Percentiles rank a stretch among this genome's conserved stretches.
Conservation (phyloP, 768 basidiomycete species). For the Mycena albidolilacea region DNA sequence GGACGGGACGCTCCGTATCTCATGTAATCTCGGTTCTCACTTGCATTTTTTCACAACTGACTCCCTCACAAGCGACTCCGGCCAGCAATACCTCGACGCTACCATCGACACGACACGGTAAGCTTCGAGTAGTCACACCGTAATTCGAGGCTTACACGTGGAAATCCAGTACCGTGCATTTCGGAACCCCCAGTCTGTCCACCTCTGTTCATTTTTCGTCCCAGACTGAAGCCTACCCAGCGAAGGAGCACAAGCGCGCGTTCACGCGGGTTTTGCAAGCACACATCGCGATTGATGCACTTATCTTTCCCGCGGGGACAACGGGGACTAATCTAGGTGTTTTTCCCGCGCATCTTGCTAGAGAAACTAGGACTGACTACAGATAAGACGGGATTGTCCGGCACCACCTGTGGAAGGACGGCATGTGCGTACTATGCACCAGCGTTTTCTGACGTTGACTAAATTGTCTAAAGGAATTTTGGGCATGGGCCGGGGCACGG, state of each 20-base stretch:
- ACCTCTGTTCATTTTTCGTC: no score
- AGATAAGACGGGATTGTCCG: slow-evolving; percentile 72
- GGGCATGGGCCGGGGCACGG: slow-evolving; percentile 79
- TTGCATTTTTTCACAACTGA: slow-evolving; percentile 8
- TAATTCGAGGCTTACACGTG: not conserved
- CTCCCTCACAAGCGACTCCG: slow-evolving; percentile 68
- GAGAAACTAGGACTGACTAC: slow-evolving; percentile 40
- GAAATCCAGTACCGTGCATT: slow-evolving; percentile 62
- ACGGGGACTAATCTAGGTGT: slow-evolving; percentile 51
- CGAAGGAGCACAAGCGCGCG: slow-evolving; percentile 71
- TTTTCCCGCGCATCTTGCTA: not conserved
- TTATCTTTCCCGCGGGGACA: slow-evolving; percentile 74
- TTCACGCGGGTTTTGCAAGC: slow-evolving; percentile 82
- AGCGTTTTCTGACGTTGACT: not conserved
- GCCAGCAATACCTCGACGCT: slow-evolving; percentile 79
- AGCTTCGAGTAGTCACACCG: not conserved
- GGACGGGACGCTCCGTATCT: slow-evolving; percentile 62
- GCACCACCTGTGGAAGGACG: slow-evolving; percentile 73
- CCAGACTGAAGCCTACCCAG: slow-evolving; percentile 15
- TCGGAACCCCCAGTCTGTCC: slow-evolving; percentile 65
- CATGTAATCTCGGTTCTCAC: slow-evolving; percentile 10
- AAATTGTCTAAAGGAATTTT: slow-evolving; percentile 31
- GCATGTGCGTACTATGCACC: slow-evolving; percentile 45
- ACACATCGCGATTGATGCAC: slow-evolving; percentile 77
- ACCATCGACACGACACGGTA: slow-evolving; percentile 80